Base-by-base conservation (phyloP, 352 stramenopile genomes). In the Globisporangium viniferum region DNA sequence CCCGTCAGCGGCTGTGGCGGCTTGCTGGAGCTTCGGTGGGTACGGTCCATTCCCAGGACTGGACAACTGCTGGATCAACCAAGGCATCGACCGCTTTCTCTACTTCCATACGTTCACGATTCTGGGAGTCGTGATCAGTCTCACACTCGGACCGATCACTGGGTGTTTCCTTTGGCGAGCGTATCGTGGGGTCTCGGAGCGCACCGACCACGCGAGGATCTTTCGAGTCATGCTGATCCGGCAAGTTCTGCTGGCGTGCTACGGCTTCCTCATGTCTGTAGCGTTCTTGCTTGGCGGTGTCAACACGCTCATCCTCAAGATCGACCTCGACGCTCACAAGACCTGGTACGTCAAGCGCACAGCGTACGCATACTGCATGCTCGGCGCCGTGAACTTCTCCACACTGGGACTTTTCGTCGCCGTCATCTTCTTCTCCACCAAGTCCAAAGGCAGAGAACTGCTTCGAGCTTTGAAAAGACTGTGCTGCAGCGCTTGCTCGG, bases 11-110 rank as follows among this genome's bases (percentile, higher is more conserved):
- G 67, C 67, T 1, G 73, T 77, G 4, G 53, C 35, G 10, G 61
- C 61, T 39, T 79, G 73, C 67, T 79, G 64, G 31, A 59, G 66
- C 29, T 79, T 79, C 27, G 70, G 59, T 2, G 60, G 59, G 48
- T 79, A 76, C 29, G 70, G 70, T 4, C 73, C 73, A 35, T 79
- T 76, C 35, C 67, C 64, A 24, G 73, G 70, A 5, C 70, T 77
- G 33, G 70, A 80, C 60, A 77, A 75, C 33, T 80, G 73, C 65
- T 80, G 70, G 73, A 77, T 80, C 62, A 62, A 70, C n/a, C 67
- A 67, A 8, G 68, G 64, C n/a, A 44, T 67, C 15, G 71, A 71
- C 15, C 73, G 73, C 54, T 60, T 80, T 5, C 48, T 80, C 2
- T 77, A 75, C 59, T 80, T 77, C 35, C 71, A 77, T 55, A 75